Conservation (phyloP, 2,329 filamentous ascomycete genomes). For the Xylariaceae sp. region DNA sequence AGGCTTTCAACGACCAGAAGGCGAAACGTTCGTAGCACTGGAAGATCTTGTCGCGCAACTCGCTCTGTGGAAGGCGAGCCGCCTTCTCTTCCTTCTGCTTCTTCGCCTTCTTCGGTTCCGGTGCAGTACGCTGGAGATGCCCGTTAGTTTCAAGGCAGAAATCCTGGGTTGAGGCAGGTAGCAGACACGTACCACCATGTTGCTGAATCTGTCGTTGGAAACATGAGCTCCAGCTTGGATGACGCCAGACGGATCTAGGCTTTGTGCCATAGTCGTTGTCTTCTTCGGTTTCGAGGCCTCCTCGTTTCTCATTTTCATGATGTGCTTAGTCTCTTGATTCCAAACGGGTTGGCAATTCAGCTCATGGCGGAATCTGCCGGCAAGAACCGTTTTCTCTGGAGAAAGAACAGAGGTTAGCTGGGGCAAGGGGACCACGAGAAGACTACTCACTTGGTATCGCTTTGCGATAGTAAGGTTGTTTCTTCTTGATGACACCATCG, state of each 20-base stretch:
- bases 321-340: conserved; percentile 59
- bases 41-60: conserved; percentile 80
- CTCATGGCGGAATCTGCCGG: conserved; percentile 67
- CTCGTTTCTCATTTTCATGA: conserved; percentile 51
- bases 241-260: conserved; percentile 41
- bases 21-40: conserved; percentile 75
- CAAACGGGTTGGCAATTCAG: conserved; percentile 66
- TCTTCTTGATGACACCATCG: conserved; percentile 36
- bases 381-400: conserved; percentile 69
- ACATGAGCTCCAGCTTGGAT: conserved; percentile 51
- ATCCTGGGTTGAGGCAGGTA: neutral
- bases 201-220: conserved; percentile 36
- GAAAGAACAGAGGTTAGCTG: neutral
- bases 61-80: conserved; percentile 80
- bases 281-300: conserved; percentile 53
- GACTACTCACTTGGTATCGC: conserved; percentile 63
- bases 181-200: conserved; percentile 49
- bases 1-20: conserved; percentile 89
- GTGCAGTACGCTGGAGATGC: conserved; percentile 11
- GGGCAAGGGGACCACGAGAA: neutral
- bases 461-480: conserved; percentile 57
- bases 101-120: conserved; percentile 56
- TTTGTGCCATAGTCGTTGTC: conserved; percentile 37
- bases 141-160: conserved; percentile 7
- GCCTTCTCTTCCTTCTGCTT: conserved; percentile 51